Conservation (phyloP, 768 basidiomycete genomes). For the Lentinula lateritia region DNA sequence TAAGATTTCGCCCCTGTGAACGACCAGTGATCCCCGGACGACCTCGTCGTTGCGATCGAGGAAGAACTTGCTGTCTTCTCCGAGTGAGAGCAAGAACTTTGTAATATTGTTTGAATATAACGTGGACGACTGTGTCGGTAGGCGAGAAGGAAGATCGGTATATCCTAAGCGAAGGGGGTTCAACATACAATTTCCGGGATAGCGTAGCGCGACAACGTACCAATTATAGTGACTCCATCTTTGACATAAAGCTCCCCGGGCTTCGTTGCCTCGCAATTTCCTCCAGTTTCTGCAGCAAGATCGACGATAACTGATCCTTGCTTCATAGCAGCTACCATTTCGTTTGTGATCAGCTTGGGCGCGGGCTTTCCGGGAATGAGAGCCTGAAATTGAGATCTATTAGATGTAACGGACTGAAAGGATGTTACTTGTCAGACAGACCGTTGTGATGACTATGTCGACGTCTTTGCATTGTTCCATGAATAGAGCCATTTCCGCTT, state of each 20-base stretch:
- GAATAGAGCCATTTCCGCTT: constrained; percentile 74
- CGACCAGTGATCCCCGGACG: constrained; percentile 71
- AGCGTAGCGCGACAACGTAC: constrained; percentile 27
- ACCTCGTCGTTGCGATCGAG: constrained; percentile 82
- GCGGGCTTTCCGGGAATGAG: constrained; percentile 85
- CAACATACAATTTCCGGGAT: neutral
- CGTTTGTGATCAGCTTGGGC: constrained; percentile 76
- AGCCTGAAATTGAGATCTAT: constrained; percentile 38
- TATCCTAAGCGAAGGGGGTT: constrained; percentile 44
- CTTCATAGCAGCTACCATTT: constrained; percentile 90
- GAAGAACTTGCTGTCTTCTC: constrained; percentile 48
- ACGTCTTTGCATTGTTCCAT: constrained; percentile 86
- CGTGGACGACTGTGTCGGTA: constrained; percentile 86
- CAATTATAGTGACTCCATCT: constrained; percentile 79
- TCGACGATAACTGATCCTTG: constrained; percentile 89
- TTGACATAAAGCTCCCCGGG: constrained; percentile 69
- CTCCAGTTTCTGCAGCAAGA: constrained; percentile 83
- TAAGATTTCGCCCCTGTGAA: constrained; percentile 61
- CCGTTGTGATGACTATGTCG: constrained; percentile 85
- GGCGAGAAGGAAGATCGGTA: constrained; percentile 79
- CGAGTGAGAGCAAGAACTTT: constrained; percentile 82
- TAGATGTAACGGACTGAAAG: constrained; percentile 7
- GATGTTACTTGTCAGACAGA: constrained; percentile 19
- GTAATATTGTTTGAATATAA: constrained; percentile 90
- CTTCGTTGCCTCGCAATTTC: constrained; percentile 78